phyloP scores from a whole-genome alignment of 2,329 filamentous ascomycete species.

The Canariomyces notabilis region DNA sequence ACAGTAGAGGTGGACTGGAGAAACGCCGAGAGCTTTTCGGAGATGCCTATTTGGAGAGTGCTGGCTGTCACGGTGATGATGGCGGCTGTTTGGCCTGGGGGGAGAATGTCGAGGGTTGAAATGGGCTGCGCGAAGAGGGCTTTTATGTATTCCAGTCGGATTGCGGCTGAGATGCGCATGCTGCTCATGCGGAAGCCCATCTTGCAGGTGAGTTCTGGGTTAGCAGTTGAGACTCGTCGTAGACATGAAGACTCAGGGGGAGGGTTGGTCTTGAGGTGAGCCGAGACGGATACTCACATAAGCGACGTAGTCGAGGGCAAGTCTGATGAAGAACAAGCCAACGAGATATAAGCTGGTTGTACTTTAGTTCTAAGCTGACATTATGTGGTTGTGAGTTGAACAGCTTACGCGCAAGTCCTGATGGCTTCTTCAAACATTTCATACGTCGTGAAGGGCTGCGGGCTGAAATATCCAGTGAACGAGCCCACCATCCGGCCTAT shows the following conservation, averaged over 20 bases:
- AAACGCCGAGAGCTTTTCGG: slow-evolving; percentile 54
- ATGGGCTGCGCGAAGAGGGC: slow-evolving; percentile 60
- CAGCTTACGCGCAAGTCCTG: slow-evolving; percentile 28
- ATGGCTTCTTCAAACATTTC: slow-evolving; percentile 27
- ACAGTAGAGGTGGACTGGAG: slow-evolving; percentile 52
- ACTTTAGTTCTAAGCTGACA: background rate
- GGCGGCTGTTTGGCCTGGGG: slow-evolving; percentile 53
- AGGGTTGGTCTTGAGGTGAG: background rate
- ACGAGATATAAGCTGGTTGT: slow-evolving; percentile 58
- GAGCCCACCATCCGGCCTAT: slow-evolving; percentile 29
- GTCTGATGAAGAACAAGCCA: slow-evolving; percentile 63
- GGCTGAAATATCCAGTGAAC: slow-evolving; percentile 29
- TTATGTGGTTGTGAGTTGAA: background rate
- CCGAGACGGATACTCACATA: slow-evolving; percentile 30
- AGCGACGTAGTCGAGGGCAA: slow-evolving; percentile 51
- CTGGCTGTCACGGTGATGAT: slow-evolving; percentile 61
- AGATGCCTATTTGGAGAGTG: slow-evolving; percentile 56
- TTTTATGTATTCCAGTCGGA: slow-evolving; percentile 59
- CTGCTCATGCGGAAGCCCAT: slow-evolving; percentile 55
- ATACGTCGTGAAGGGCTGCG: slow-evolving; percentile 24
- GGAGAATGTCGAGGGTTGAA: slow-evolving; percentile 59
- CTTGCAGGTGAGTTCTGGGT: slow-evolving; percentile 26
- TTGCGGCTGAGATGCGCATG: slow-evolving; percentile 53
- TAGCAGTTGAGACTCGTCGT: background rate
- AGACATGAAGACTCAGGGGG: background rate